These are phyloP conservation scores for Penicillium sp. DNA, from an alignment of 2,329 filamentous ascomycete genomes.

Conservation along the genomic window DNA sequence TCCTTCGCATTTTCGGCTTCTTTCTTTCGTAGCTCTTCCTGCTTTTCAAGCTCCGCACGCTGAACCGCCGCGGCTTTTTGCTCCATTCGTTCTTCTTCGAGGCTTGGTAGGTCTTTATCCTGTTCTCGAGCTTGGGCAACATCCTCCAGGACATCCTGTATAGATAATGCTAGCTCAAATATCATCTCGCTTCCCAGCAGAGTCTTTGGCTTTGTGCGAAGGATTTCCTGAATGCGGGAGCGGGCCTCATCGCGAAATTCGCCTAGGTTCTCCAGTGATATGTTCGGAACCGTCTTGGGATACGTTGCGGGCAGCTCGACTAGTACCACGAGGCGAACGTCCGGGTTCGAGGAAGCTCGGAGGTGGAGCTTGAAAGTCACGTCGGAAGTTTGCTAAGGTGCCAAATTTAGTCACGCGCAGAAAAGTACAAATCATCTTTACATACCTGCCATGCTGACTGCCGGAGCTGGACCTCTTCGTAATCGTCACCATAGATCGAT, in stretches of 20 bases:
- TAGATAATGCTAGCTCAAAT: constrained; percentile 58
- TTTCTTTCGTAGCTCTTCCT: constrained; percentile 49
- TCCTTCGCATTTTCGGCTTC: constrained; percentile 43
- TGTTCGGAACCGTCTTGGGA: constrained; percentile 74
- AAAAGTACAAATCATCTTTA: constrained; percentile 6
- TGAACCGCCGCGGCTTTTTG: constrained; percentile 71
- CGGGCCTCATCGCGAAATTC: constrained; percentile 68
- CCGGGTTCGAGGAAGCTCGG: constrained; percentile 69
- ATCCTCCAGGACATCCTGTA: constrained; percentile 75
- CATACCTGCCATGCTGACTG: constrained; percentile 79
- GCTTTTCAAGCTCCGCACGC: constrained; percentile 49
- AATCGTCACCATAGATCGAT: constrained; percentile 89
- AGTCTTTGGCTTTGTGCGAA: constrained; percentile 67
- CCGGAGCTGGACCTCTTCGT: constrained; percentile 67
- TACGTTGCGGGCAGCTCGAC: constrained; percentile 88
- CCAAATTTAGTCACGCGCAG: constrained; percentile 1
- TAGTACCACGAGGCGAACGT: constrained; percentile 68
- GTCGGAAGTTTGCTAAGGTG: constrained; percentile 66
- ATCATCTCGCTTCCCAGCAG: constrained; percentile 65
- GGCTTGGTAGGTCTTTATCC: constrained; percentile 73
- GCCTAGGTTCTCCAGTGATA: constrained; percentile 64
- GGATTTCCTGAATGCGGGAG: constrained; percentile 67
- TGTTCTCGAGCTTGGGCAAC: constrained; percentile 74
- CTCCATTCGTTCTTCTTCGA: constrained; percentile 83
- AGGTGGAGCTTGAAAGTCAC: constrained; percentile 78